These are phyloP conservation scores for Brassica rapa DNA, from an alignment of 345 rosid genomes.

Conservation along the genomic window DNA sequence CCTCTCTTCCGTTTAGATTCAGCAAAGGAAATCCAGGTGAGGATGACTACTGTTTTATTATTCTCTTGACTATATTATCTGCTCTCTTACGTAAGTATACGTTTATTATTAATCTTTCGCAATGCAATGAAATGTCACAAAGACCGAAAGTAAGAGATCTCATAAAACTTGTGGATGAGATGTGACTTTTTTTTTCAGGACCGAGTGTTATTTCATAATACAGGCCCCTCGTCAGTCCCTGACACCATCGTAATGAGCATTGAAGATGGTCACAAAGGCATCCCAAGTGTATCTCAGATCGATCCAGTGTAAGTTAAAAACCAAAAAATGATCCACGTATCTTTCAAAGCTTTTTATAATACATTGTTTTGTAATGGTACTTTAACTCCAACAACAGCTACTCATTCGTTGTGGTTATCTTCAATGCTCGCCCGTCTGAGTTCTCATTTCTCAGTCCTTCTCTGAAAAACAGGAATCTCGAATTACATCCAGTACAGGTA, in stretches of 20 bases:
- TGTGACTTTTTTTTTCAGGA: constrained; percentile 38
- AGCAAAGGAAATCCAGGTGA: constrained; percentile 82
- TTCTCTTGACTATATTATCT: neutral
- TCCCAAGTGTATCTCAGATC: constrained; percentile 62
- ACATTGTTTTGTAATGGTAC: neutral
- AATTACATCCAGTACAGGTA: constrained; percentile 85
- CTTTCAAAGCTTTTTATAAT: neutral
- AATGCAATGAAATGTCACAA: neutral
- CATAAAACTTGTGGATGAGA: too few relatives aligned
- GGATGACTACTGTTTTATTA: neutral
- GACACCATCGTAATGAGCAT: constrained; percentile 87
- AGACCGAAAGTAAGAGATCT: neutral
- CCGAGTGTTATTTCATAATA: constrained; percentile 72
- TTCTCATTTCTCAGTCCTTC: constrained; percentile 52
- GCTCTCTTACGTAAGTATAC: neutral
- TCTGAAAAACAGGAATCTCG: constrained; percentile 51
- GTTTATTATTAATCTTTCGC: neutral
- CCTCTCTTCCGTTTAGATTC: constrained; percentile 80
- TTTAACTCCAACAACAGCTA: constrained; percentile 50
- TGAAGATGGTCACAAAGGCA: constrained; percentile 73
- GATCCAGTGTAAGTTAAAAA: constrained; percentile 63
- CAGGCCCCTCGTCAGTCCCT: constrained; percentile 67
- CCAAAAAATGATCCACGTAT: neutral
- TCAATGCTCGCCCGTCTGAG: constrained; percentile 67
- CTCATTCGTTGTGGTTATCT: constrained; percentile 65